These are phyloP conservation scores for Peronospora farinosa DNA, from an alignment of 352 stramenopile species.

Conservation along the genomic window DNA sequence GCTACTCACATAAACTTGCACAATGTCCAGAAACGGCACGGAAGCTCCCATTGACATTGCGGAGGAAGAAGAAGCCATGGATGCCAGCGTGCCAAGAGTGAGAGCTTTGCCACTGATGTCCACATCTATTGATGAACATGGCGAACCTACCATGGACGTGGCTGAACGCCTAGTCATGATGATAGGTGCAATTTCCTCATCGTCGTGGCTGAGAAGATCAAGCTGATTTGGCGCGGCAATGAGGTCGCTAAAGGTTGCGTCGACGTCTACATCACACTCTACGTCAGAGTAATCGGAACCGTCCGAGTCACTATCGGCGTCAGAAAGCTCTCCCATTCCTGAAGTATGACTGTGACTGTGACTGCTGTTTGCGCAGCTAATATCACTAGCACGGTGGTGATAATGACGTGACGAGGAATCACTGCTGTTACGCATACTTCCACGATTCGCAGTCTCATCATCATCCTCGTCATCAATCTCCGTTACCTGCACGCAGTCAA, in stretches of 20 bases:
- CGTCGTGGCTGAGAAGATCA: slow-evolving; percentile 51
- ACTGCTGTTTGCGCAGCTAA: slow-evolving; percentile 31
- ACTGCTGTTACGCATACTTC: slow-evolving; percentile 32
- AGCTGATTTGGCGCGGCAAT: slow-evolving; percentile 54
- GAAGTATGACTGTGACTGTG: slow-evolving; percentile 30
- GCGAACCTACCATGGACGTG: slow-evolving; percentile 24
- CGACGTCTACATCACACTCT: slow-evolving; percentile 78
- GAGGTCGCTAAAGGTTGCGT: slow-evolving; percentile 82
- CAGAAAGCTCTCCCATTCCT: slow-evolving; percentile 22
- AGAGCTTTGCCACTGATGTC: slow-evolving; percentile 19
- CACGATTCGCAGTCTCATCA: slow-evolving; percentile 39
- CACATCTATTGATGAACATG: slow-evolving; percentile 32
- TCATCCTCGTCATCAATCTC: slow-evolving; percentile 74
- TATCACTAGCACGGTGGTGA: slow-evolving; percentile 24
- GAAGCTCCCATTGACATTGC: slow-evolving; percentile 17
- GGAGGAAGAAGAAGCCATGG: slow-evolving; percentile 22
- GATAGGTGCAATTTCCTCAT: slow-evolving; percentile 61
- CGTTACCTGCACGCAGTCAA: slow-evolving; percentile 70
- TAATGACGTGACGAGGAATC: slow-evolving; percentile 37
- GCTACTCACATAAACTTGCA: slow-evolving; percentile 85
- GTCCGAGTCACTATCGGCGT: slow-evolving; percentile 41
- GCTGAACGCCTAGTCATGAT: slow-evolving; percentile 17
- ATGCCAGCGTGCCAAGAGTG: slow-evolving; percentile 18
- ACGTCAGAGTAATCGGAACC: slow-evolving; percentile 81
- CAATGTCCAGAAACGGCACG: slow-evolving; percentile 32